These are phyloP conservation scores for Xerocomellus amylosporus DNA, from an alignment of 768 basidiomycete species.

Conservation along the genomic window DNA sequence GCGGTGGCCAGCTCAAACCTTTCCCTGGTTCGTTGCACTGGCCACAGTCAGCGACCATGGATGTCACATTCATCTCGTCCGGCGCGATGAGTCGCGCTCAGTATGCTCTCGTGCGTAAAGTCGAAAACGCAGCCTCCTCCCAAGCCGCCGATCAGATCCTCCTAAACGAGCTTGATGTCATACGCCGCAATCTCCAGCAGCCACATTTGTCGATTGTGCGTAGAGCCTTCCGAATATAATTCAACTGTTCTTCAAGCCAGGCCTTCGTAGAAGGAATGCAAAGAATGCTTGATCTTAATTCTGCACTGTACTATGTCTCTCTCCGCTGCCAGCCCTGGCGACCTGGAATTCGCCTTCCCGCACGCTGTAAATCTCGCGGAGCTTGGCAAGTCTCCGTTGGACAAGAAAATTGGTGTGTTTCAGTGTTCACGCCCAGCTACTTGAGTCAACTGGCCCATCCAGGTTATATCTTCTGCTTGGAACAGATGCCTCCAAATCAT, in stretches of 20 bases:
- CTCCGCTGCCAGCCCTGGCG: constrained; percentile 40
- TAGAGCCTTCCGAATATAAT: constrained; percentile 14
- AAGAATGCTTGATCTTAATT: constrained; percentile 64
- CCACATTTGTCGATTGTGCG: constrained; percentile 55
- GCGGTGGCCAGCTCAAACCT: background rate
- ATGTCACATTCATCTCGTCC: constrained; percentile 76
- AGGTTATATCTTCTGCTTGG: constrained; percentile 80
- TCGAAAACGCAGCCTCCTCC: constrained; percentile 58
- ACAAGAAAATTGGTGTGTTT: constrained; percentile 64
- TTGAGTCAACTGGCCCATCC: background rate
- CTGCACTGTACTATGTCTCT: constrained; percentile 64
- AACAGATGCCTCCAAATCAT: constrained; percentile 65
- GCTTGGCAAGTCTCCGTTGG: constrained; percentile 54
- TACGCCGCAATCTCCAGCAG: constrained; percentile 52
- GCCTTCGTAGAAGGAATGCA: constrained; percentile 52
- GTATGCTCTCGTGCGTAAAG: constrained; percentile 69
- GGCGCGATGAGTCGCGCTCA: constrained; percentile 75
- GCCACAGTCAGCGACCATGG: constrained; percentile 44
- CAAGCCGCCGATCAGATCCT: constrained; percentile 63
- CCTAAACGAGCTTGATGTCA: constrained; percentile 52
- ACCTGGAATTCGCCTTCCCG: constrained; percentile 68
- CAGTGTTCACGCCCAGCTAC: background rate
- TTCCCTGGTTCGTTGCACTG: background rate
- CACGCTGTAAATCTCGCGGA: constrained; percentile 79
- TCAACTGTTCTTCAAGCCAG: constrained; percentile 6